These are phyloP conservation scores for Alectoria sarmentosa DNA, from an alignment of 495 filamentous ascomycete genomes.

Conservation along the genomic window DNA sequence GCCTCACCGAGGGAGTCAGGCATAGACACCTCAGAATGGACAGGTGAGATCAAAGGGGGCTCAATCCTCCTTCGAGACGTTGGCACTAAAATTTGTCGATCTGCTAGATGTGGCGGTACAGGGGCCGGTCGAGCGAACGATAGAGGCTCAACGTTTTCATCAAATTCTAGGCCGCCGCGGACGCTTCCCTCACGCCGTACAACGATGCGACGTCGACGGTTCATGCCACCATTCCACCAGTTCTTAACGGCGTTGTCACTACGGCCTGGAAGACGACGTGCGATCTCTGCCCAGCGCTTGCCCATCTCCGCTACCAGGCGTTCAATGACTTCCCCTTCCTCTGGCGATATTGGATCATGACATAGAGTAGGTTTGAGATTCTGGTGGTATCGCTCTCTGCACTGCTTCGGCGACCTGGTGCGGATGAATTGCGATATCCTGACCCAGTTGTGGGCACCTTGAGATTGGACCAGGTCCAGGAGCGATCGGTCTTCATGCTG, in stretches of 20 bases:
- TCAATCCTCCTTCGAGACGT: slow-evolving; percentile 47
- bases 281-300: slow-evolving; percentile 93
- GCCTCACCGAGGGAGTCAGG: slow-evolving; percentile 54
- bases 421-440: slow-evolving; percentile 70
- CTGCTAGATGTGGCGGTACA: slow-evolving; percentile 20
- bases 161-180: slow-evolving; percentile 15
- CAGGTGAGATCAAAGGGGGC: slow-evolving; percentile 64
- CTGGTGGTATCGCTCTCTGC: slow-evolving; percentile 90
- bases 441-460: slow-evolving; percentile 89
- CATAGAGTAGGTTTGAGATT: slow-evolving; percentile 89
- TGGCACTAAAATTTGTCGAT: slow-evolving; percentile 39
- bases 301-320: slow-evolving; percentile 73
- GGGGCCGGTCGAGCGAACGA: slow-evolving; percentile 26
- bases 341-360: slow-evolving; percentile 83
- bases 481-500: slow-evolving; percentile 70
- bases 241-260: slow-evolving; percentile 99
- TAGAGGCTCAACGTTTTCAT: slow-evolving; percentile 27
- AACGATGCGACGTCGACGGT: slow-evolving; percentile 45
- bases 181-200: slow-evolving; percentile 18
- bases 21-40: slow-evolving; percentile 51
- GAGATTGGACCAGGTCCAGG: slow-evolving; percentile 61
- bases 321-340: slow-evolving; percentile 81
- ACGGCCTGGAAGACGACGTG: slow-evolving; percentile 72
- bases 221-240: slow-evolving; percentile 97
- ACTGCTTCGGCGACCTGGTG: slow-evolving; percentile 87